Base-by-base conservation (phyloP, 2,329 filamentous ascomycete species). In the Passalora sequoiae region DNA sequence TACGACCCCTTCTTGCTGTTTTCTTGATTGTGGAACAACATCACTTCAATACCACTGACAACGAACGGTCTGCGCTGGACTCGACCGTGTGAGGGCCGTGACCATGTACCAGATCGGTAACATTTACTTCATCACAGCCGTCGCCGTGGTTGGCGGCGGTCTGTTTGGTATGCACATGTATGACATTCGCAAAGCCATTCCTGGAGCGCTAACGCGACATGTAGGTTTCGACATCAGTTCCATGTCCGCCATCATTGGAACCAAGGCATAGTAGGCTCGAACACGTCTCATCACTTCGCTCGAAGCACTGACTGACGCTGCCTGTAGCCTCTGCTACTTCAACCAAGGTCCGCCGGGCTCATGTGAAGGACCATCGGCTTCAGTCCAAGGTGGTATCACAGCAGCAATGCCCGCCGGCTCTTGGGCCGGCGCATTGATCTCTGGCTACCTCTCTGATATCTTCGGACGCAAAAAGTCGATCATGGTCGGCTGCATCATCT, bases 281-380 rank as follows among this genome's bases (percentile, higher is more conserved):
- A n/a, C n/a, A n/a, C n/a, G n/a, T n/a, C n/a, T n/a, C n/a, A n/a
- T n/a, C n/a, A n/a, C n/a, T n/a, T n/a, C n/a, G n/a, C n/a, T n/a
- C n/a, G n/a, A n/a, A n/a, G n/a, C n/a, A n/a, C n/a, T n/a, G n/a
- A n/a, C n/a, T n/a, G n/a, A n/a, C n/a, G n/a, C n/a, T n/a, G n/a
- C n/a, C n/a, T n/a, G n/a, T 89, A 88, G n/a, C 63, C 80, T 78
- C 56, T 78, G 76, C 54, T 87, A 84, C 64, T 87, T 87, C 66
- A 70, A 78, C 54, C 74, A 85, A 56, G 65, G 69, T 48, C 58
- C 61, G 3, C 61, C 57, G 47, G 66, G 67, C 6, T 61, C 66
- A 10, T 79, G 74, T 60, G 71, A 67, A 10, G 78, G 78, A 20
- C 77, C 77, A 4, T 62, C 59, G 13, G 60, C 69, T 36, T 59